phyloP scores from a whole-genome alignment of 1,284 basidiomycete species.

The Meira miltonrushii region DNA sequence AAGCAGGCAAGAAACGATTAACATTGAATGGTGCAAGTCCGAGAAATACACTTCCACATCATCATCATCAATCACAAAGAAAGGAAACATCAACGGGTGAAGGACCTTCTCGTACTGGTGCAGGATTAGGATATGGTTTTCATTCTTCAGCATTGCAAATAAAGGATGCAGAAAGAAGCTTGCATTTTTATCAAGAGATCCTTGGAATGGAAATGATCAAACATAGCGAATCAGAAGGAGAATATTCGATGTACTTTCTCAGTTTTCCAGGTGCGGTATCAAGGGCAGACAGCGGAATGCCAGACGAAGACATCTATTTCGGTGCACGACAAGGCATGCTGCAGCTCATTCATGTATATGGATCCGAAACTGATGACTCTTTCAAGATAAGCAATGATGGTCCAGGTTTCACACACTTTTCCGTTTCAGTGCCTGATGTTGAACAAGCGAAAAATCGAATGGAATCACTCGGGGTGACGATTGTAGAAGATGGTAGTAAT shows the following conservation, averaged over 20 bases:
- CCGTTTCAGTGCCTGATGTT: slow-evolving; percentile 21
- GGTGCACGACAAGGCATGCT: neutral
- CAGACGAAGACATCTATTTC: neutral
- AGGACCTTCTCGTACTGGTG: too few species aligned
- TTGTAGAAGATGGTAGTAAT: slow-evolving; percentile 16
- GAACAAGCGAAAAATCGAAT: slow-evolving; percentile 16
- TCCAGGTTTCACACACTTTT: slow-evolving; percentile 17
- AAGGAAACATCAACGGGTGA: too few species aligned
- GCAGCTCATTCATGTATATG: slow-evolving; percentile 2
- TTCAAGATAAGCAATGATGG: slow-evolving; percentile 1
- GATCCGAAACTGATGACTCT: neutral
- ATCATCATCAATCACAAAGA: too few species aligned
- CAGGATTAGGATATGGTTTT: neutral
- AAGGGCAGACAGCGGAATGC: neutral
- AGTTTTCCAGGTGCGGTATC: neutral
- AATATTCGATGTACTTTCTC: slow-evolving; percentile 5
- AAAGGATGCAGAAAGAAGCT: neutral
- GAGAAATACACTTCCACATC: too few species aligned
- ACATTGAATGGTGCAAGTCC: too few species aligned
- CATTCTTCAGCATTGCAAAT: neutral
- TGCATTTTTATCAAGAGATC: neutral
- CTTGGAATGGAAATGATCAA: neutral
- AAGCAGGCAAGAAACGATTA: too few species aligned
- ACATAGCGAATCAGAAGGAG: neutral
- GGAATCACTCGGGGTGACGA: slow-evolving; percentile 14